Evolutionary conservation across 1,284 basidiomycete genomes (phyloP).

Genomic region (Leccinum griseonigrum): DNA sequence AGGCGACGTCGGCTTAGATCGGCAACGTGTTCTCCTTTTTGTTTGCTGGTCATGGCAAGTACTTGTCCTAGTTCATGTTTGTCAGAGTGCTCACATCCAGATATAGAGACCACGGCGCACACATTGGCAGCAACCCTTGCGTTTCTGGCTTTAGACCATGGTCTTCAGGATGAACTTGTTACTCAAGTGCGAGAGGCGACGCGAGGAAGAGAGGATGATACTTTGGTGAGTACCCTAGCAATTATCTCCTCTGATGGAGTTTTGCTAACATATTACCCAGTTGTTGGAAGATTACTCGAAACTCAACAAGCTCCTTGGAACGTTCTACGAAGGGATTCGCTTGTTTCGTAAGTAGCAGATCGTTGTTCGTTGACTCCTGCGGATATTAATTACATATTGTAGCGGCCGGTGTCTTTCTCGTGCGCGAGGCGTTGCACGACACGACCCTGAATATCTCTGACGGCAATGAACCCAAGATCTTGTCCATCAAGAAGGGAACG

Average conservation of each 20-base stretch:
- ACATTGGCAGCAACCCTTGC: constrained; percentile 47
- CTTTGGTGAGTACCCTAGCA: constrained; percentile 35
- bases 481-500: constrained; percentile 32
- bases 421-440: constrained; percentile 24
- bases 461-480: constrained; percentile 12
- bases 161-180: constrained; percentile 48
- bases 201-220: constrained; percentile 39
- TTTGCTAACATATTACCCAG: constrained; percentile 25
- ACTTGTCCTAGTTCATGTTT: background rate
- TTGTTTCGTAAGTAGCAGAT: constrained; percentile 41
- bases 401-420: constrained; percentile 22
- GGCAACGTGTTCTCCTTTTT: constrained; percentile 53
- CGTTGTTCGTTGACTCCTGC: background rate
- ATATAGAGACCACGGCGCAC: constrained; percentile 50
- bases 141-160: constrained; percentile 41
- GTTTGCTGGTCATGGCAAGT: constrained; percentile 55
- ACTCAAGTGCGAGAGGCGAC: constrained; percentile 40
- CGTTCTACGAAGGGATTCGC: constrained; percentile 45
- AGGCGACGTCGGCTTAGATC: constrained; percentile 34
- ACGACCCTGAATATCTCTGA: constrained; percentile 19
- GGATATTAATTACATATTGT: background rate
- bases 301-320: constrained; percentile 44
- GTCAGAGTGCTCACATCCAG: background rate
- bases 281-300: constrained; percentile 41
- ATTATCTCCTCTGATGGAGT: background rate